Percentiles rank a stretch among this genome's conserved stretches.
Evolutionary conservation across 2,329 filamentous ascomycete genomes (phyloP).

Genomic region (Coniella vitis): DNA sequence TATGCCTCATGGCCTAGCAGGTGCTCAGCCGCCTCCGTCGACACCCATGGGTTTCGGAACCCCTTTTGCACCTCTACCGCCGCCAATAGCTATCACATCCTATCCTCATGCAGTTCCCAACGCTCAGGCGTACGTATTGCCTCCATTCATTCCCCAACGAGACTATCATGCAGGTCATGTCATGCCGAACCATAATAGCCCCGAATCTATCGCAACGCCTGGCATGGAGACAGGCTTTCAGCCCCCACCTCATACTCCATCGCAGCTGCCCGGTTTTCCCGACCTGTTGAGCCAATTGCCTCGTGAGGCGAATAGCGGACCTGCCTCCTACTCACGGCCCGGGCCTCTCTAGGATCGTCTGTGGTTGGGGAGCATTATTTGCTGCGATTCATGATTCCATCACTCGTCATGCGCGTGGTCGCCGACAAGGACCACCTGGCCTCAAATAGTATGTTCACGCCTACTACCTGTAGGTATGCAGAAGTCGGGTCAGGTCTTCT

Average conservation of each 20-base stretch:
- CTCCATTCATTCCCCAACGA: neutral
- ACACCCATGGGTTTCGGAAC: neutral
- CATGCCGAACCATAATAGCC: neutral
- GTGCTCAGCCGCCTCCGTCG: neutral
- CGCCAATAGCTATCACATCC: neutral
- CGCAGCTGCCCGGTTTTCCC: neutral
- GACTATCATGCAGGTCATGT: neutral
- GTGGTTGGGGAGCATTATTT: too few species aligned
- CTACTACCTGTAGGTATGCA: too few species aligned
- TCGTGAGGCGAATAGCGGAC: neutral
- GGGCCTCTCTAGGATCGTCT: neutral
- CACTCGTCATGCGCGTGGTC: too few species aligned
- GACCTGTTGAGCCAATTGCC: neutral
- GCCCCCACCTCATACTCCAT: neutral
- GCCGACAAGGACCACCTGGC: too few species aligned
- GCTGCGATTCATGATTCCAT: too few species aligned
- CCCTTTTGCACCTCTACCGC: neutral
- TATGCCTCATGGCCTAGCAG: neutral
- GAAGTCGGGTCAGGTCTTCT: too few species aligned
- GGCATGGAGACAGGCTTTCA: neutral
- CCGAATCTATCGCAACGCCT: neutral
- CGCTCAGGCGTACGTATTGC: neutral
- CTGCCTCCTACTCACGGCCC: neutral
- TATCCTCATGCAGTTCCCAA: neutral
- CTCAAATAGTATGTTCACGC: too few species aligned